phyloP scores from a whole-genome alignment of 805 yeast species.

The Yamadazyma tumulicola region DNA sequence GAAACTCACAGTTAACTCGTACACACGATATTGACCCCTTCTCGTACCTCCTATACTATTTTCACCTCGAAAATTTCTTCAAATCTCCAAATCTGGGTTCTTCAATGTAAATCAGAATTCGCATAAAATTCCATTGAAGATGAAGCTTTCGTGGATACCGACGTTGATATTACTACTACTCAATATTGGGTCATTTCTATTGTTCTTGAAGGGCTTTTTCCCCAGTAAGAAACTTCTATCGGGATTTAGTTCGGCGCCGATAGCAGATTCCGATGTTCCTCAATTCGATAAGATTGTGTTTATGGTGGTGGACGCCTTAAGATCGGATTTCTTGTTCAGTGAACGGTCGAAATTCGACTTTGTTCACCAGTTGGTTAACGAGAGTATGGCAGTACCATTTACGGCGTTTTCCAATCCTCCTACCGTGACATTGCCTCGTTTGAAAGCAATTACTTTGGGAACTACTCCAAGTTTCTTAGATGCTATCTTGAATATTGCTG shows the following conservation, averaged over 20 bases:
- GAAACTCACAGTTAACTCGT: conserved; percentile 5
- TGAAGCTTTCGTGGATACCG: conserved; percentile 8
- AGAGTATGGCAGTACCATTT: conserved; percentile 77
- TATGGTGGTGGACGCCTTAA: conserved; percentile 89
- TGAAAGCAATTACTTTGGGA: conserved; percentile 92
- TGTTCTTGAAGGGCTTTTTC: conserved; percentile 82
- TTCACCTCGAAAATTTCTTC: too few species aligned
- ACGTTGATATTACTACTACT: conserved; percentile 2
- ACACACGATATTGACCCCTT: too few species aligned
- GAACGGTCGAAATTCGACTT: conserved; percentile 60
- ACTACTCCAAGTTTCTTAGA: conserved; percentile 92
- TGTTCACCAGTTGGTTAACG: conserved; percentile 60
- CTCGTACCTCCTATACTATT: too few species aligned
- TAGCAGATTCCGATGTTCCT: conserved; percentile 25
- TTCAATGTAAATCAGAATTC: too few species aligned
- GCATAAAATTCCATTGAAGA: too few species aligned
- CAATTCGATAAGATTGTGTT: conserved; percentile 67
- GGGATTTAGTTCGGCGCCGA: conserved; percentile 45
- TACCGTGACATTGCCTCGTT: conserved; percentile 90
- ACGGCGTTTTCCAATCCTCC: conserved; percentile 95
- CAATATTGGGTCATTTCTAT: conserved; percentile 45
- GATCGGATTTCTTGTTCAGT: conserved; percentile 82
- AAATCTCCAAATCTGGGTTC: too few species aligned
- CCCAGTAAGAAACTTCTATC: conserved; percentile 80
- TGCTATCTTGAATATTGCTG: conserved; percentile 91